Base-by-base conservation (phyloP, 495 filamentous ascomycete genomes). In the Neurospora discreta region DNA sequence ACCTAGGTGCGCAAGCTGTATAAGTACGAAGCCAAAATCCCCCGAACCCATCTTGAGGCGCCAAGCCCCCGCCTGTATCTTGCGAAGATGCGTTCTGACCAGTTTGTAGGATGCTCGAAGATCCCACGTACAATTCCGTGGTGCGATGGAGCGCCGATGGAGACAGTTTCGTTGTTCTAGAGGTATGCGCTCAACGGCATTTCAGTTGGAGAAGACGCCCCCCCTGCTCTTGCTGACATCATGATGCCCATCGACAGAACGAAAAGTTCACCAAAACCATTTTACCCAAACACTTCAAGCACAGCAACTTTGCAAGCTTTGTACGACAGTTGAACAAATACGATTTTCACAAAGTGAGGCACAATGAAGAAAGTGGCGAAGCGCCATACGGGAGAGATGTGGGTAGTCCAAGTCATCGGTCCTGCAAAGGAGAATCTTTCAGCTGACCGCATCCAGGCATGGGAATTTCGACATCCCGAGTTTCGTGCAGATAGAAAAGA, bases 281-380 rank as follows among this genome's bases (percentile, higher is more conserved):
- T 75, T 87, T 99, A 23, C 96, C 95, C 1, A 97, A 97, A 79
- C 95, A 99, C 79, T 98, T 98, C 86, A 99, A 98, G 83, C 95
- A 98, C 82, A 97, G 93, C 88, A 99, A 99, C 80, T 98, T 99
- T 80, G 95, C 96, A 52, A 97, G 93, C 83, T 99, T 99, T 76
- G 95, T 99, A 58, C 92, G 95, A 75, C 95, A 99, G 81, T 84
- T 99, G 68, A 99, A 99, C 85, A 99, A 99, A 80, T 99, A 97
- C 81, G 95, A 98, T 81, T 99, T 99, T 75, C 96, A 98, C 84
- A 99, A 99, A 86, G 95, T 99, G 65, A 89, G 95, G 74, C 94
- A 97, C 78, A 98, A 95, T 75, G 95, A 99, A 78, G 95, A 98
- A 77, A 94, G 87, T 76, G 92, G 93, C 67, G 91, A 93, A 74